phyloP scores from a whole-genome alignment of 1,284 basidiomycete species.

The Sporisorium iseilematis-ciliati region DNA sequence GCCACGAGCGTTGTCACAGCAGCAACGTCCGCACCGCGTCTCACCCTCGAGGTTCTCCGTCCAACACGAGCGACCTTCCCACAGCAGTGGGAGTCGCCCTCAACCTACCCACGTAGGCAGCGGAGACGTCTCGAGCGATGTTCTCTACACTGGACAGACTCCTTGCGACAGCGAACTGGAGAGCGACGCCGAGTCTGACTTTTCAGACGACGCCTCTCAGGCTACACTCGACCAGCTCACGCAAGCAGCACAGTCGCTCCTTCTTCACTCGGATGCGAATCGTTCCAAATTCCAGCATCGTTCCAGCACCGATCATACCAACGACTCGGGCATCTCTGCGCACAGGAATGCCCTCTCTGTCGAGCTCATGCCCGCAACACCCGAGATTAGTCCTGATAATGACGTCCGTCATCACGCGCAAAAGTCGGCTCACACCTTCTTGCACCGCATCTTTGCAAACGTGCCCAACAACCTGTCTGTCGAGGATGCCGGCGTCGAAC shows the following conservation, averaged over 20 bases:
- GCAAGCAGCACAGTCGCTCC: conserved; percentile 34
- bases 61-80: not conserved
- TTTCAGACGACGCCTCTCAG: conserved; percentile 35
- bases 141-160: conserved; percentile 39
- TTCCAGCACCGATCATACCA: not conserved
- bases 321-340: conserved; percentile 20
- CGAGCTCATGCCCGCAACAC: conserved; percentile 59
- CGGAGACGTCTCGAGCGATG: conserved; percentile 21
- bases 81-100: conserved; percentile 11
- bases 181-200: conserved; percentile 23
- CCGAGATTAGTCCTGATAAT: conserved; percentile 62
- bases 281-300: conserved; percentile 21
- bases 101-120: not conserved
- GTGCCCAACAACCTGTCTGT: conserved; percentile 32
- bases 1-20: conserved; percentile 12
- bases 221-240: conserved; percentile 39
- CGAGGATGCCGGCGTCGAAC: conserved; percentile 62
- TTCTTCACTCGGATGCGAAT: conserved; percentile 22
- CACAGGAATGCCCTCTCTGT: conserved; percentile 17
- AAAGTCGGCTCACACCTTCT: conserved; percentile 53
- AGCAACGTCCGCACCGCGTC: conserved; percentile 17
- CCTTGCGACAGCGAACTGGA: conserved; percentile 45
- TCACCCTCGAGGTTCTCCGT: conserved; percentile 14
- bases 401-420: conserved; percentile 54
- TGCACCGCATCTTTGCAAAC: conserved; percentile 53